These are phyloP conservation scores for Leccinum disarticulatum DNA, from an alignment of 768 basidiomycete species.

Conservation along the genomic window DNA sequence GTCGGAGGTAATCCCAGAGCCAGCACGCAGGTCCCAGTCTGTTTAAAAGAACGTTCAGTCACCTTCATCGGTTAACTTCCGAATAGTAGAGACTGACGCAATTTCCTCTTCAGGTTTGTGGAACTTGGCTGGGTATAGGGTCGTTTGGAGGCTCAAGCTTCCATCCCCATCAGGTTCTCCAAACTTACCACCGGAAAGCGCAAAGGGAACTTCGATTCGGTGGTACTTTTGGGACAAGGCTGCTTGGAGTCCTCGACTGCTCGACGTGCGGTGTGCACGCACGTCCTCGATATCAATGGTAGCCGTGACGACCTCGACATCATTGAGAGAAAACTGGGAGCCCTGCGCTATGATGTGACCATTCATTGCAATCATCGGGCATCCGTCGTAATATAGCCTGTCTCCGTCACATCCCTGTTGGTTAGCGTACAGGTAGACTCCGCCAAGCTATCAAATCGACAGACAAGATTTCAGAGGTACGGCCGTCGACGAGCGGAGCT, in stretches of 20 bases:
- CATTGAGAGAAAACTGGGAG: conserved; percentile 91
- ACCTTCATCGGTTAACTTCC: not conserved
- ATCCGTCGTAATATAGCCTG: conserved; percentile 96
- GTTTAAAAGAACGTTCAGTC: conserved; percentile 3
- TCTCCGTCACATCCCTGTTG: conserved; percentile 99
- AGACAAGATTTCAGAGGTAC: not conserved
- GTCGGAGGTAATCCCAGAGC: conserved; percentile 99
- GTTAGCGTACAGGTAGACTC: conserved; percentile 96
- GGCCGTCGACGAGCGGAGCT: not conserved
- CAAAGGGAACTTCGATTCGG: conserved; percentile 78
- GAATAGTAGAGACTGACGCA: conserved; percentile 57
- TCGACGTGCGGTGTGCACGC: conserved; percentile 80
- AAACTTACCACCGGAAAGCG: conserved; percentile 74
- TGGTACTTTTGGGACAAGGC: conserved; percentile 72
- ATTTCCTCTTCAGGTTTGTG: conserved; percentile 96
- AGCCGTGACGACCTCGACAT: conserved; percentile 95
- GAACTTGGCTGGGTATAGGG: conserved; percentile 42
- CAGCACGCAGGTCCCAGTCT: conserved; percentile 98
- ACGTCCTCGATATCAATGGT: conserved; percentile 98
- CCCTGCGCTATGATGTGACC: conserved; percentile 92
- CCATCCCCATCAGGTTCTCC: conserved; percentile 59
- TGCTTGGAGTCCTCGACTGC: conserved; percentile 89
- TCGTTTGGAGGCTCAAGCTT: conserved; percentile 49
- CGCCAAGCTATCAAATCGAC: conserved; percentile 68
- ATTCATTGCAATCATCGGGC: conserved; percentile 94